Conservation (phyloP, 1,139 yeast species). For the Candida sp. region DNA sequence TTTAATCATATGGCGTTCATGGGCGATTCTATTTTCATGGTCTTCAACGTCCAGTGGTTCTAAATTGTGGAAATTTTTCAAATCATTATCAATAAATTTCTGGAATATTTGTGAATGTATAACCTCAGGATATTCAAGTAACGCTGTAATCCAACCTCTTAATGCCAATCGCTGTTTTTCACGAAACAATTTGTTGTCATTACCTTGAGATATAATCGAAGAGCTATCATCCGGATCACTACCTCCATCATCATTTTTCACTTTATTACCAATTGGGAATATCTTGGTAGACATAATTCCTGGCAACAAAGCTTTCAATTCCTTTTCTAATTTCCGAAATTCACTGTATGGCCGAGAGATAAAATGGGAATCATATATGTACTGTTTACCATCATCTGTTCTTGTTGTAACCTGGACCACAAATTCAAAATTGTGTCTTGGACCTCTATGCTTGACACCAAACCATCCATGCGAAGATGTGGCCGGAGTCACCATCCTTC, state of each 20-base stretch:
- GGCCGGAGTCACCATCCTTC: constrained; percentile 17
- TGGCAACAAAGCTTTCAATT: constrained; percentile 57
- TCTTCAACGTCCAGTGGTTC: constrained; percentile 49
- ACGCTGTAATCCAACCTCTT: constrained; percentile 62
- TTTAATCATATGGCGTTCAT: constrained; percentile 56
- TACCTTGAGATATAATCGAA: neutral
- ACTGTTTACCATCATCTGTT: constrained; percentile 12
- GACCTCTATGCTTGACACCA: constrained; percentile 9
- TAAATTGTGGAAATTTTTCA: constrained; percentile 21
- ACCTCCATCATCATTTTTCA: constrained; percentile 35
- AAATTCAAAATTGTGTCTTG: constrained; percentile 39
- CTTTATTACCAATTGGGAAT: constrained; percentile 44
- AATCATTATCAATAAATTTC: constrained; percentile 47
- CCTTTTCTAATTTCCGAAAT: constrained; percentile 53
- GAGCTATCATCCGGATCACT: neutral
- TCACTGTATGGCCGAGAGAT: constrained; percentile 65
- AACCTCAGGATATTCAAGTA: constrained; percentile 54
- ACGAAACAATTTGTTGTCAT: constrained; percentile 15
- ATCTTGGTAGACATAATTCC: constrained; percentile 66
- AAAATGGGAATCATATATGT: constrained; percentile 29
- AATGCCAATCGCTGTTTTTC: constrained; percentile 76
- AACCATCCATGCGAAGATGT: constrained; percentile 5
- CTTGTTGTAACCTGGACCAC: constrained; percentile 34
- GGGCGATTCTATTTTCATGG: constrained; percentile 49
- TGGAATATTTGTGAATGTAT: constrained; percentile 48